Base-by-base conservation (phyloP, 495 filamentous ascomycete species). In the Tuber microsphaerosporum region DNA sequence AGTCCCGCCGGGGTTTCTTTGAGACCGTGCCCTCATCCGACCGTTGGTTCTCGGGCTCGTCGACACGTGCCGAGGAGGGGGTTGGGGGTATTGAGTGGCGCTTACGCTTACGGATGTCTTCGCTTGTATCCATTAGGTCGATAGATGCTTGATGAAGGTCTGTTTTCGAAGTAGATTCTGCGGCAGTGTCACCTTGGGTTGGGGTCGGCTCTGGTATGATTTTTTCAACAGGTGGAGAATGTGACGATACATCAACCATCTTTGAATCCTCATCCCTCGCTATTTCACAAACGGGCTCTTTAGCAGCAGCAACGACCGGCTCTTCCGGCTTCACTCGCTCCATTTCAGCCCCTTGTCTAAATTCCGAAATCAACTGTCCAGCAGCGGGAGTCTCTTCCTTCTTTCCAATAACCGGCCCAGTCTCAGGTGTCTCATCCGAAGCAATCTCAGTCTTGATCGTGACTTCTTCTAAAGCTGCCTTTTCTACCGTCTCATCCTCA, bases 51-150 rank as follows among this genome's bases (percentile, higher is more conserved):
- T 65, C 72, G 34, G 75, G 34, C 43, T 74, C 65, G 68, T 39
- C 41, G 42, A 31, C 14, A 10, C 43, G 34, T 7, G 39, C 37
- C 34, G 61, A 20, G 39, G n/a, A 43, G 44, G 75, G 26, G 20
- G 61, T 3, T 20, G 37, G 92, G 76, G 88, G 93, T 72, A 87
- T 85, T 71, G 91, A 93, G 76, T 90, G 87, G 51, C 92, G 89
- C 84, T 93, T 94, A 70, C 92, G 87, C 83, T 92, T 93, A 74
- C 88, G 88, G 37, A 83, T 81, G 72, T 82, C 81, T 69, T 91
- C 89, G 44, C 84, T 73, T 81, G 79, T 79, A 26, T 82, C 81
- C 81, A 82, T 82, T 20, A 71, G 71, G 77, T 81, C 79, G 56
- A 74, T 42, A 78, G 74, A 31, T 76, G 78, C 26, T 42, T 82